A percentile compares a stretch with the other conserved stretches of the same genome.
Evolutionary conservation across 345 rosid species (phyloP).

Genomic region (Gossypium australe): DNA sequence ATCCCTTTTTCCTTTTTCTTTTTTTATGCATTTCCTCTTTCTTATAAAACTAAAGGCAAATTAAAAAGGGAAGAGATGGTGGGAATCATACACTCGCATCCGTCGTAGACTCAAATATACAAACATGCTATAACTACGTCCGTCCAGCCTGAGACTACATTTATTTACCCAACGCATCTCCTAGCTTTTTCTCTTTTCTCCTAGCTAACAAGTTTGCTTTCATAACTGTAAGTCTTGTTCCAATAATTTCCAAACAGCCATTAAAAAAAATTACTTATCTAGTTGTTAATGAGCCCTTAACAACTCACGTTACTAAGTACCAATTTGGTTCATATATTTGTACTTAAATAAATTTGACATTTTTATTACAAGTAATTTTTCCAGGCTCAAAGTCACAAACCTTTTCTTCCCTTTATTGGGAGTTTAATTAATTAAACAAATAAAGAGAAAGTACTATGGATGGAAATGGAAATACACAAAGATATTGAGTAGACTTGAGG

Average conservation of each 20-base stretch:
- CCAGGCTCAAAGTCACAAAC: not conserved
- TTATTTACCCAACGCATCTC: not conserved
- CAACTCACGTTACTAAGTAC: not conserved
- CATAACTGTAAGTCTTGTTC: not conserved
- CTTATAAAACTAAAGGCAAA: too few species aligned
- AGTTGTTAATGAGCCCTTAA: too few species aligned
- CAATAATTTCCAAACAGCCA: not conserved
- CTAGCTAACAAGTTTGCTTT: slow-evolving; percentile 7
- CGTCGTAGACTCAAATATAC: too few species aligned
- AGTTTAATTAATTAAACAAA: too few species aligned
- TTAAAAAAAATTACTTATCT: too few species aligned
- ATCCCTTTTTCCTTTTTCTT: too few species aligned
- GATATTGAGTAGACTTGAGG: not conserved
- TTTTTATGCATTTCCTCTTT: too few species aligned
- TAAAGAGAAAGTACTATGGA: not conserved
- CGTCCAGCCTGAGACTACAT: not conserved
- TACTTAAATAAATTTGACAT: not conserved
- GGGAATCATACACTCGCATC: too few species aligned
- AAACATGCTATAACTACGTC: too few species aligned
- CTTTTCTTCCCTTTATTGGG: too few species aligned
- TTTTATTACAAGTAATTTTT: not conserved
- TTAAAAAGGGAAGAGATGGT: too few species aligned
- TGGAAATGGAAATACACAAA: not conserved
- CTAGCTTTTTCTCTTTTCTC: not conserved
- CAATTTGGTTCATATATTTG: slow-evolving; percentile 1